Conservation (phyloP, 2,329 filamentous ascomycete genomes). For the Colletotrichum sp. region DNA sequence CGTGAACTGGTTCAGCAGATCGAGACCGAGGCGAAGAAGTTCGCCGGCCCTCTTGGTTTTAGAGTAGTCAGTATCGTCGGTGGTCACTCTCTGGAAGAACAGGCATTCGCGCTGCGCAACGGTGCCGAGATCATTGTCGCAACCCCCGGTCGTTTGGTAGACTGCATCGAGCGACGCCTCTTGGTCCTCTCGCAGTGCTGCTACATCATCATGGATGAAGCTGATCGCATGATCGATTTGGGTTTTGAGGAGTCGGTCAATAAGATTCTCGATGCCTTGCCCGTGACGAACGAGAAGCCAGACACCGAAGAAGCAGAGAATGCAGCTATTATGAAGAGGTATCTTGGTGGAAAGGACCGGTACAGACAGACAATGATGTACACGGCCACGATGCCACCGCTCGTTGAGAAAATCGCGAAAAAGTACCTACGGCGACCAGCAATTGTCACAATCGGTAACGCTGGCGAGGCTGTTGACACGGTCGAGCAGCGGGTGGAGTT, state of each 20-base stretch:
- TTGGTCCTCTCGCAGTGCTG: conserved; percentile 95
- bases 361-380: conserved; percentile 99
- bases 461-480: conserved; percentile 94
- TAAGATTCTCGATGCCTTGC: conserved; percentile 93
- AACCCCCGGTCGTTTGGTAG: conserved; percentile 95
- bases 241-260: conserved; percentile 98
- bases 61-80: conserved; percentile 97
- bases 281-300: conserved; percentile 92
- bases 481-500: conserved; percentile 98
- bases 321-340: conserved; percentile 80
- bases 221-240: conserved; percentile 98
- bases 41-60: conserved; percentile 88
- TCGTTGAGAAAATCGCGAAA: conserved; percentile 93
- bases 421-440: conserved; percentile 94
- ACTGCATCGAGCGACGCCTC: conserved; percentile 93
- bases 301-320: conserved; percentile 93
- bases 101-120: conserved; percentile 86
- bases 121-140: conserved; percentile 98
- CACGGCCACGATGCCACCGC: conserved; percentile 94
- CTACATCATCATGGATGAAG: conserved; percentile 99
- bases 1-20: conserved; percentile 98
- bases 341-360: conserved; percentile 74
- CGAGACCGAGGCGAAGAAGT: conserved; percentile 91
- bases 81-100: conserved; percentile 93
- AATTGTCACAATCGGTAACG: conserved; percentile 92